Percentiles rank a stretch among this genome's conserved stretches.
Evolutionary conservation across 495 filamentous ascomycete genomes (phyloP).

Genomic region (Immersiella caudata): DNA sequence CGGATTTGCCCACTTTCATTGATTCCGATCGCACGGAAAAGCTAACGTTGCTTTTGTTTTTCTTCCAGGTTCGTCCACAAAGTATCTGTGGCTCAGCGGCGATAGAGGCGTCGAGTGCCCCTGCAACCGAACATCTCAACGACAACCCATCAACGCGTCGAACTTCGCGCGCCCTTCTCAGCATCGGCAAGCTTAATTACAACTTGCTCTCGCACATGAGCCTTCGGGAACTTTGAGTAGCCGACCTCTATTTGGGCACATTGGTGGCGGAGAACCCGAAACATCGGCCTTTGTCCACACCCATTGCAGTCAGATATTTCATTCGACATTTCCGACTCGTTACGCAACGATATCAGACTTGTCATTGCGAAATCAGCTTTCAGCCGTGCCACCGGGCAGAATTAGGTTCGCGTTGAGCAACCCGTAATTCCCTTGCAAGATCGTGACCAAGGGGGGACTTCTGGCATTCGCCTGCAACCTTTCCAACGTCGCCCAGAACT

Average conservation of each 20-base stretch:
- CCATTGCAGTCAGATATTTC: background rate
- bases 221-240: background rate
- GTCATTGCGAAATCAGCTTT: background rate
- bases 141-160: background rate
- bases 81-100: background rate
- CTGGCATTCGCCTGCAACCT: background rate
- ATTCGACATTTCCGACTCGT: background rate
- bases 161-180: background rate
- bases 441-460: background rate
- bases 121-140: background rate
- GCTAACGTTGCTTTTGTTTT: constrained; percentile 12
- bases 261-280: background rate
- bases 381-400: background rate
- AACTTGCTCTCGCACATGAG: background rate
- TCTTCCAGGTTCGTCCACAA: background rate
- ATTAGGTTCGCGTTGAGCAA: background rate
- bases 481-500: background rate
- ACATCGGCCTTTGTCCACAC: background rate
- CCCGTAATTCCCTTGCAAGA: too few species aligned
- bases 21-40: background rate
- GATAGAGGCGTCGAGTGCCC: background rate
- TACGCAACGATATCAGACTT: background rate
- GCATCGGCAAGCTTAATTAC: background rate
- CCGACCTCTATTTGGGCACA: background rate
- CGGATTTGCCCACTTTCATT: background rate